Percentiles rank a stretch among this genome's conserved stretches.
phyloP scores from a whole-genome alignment of 129 eudicot genomes.

The Gnaphalium uliginosum region DNA sequence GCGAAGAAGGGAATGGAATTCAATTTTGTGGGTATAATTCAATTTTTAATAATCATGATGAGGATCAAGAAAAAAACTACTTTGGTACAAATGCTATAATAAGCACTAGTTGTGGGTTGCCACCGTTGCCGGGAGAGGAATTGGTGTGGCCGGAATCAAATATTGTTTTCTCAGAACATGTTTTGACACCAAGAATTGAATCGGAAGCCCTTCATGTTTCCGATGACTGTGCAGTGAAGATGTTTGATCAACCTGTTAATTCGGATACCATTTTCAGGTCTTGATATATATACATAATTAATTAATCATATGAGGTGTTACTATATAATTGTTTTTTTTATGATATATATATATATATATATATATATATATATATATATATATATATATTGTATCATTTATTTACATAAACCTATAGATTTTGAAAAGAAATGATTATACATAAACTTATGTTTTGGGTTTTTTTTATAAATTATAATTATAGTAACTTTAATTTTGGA shows the following conservation, averaged over 20 bases:
- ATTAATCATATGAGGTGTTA: slow-evolving; percentile 16
- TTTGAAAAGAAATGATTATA: slow-evolving; percentile 1
- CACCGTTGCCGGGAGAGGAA: slow-evolving; percentile 67
- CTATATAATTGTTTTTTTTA: neutral
- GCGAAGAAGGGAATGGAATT: slow-evolving; percentile 32
- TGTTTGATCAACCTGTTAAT: slow-evolving; percentile 35
- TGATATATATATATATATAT: slow-evolving; percentile 1
- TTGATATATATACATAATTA: slow-evolving; percentile 26
- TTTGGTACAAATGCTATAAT: slow-evolving; percentile 31
- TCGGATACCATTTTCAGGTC: slow-evolving; percentile 50
- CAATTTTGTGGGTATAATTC: slow-evolving; percentile 44
- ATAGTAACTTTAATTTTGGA: neutral
- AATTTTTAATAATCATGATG: slow-evolving; percentile 28
- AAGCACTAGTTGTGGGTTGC: slow-evolving; percentile 35
- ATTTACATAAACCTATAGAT: neutral
- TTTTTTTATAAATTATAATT: too few species aligned
- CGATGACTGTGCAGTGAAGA: slow-evolving; percentile 36
- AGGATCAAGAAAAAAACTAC: slow-evolving; percentile 18
- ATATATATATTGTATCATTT: slow-evolving; percentile 9
- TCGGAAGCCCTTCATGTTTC: slow-evolving; percentile 38
- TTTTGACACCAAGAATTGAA: slow-evolving; percentile 22
- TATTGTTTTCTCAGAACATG: slow-evolving; percentile 22
- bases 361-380: slow-evolving; percentile 3
- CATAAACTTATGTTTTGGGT: neutral
- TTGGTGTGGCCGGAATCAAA: slow-evolving; percentile 45